Evolutionary conservation across 139 green algal genomes (phyloP).

Genomic region (Choricystis sp.): DNA sequence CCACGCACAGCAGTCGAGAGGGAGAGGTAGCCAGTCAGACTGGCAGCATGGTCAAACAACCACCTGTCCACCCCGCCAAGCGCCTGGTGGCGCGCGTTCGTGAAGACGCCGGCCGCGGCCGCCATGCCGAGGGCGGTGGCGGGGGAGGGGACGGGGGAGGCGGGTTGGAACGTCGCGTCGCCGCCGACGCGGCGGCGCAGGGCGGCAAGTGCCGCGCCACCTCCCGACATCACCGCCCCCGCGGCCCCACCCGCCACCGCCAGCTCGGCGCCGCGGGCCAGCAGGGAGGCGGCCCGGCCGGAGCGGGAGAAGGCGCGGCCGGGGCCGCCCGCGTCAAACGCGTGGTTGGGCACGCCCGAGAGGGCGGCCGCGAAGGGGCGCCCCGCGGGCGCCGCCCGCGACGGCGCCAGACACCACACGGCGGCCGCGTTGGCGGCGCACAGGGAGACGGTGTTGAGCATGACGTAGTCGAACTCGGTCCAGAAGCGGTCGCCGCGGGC

Average conservation of each 20-base stretch:
- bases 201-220: constrained; percentile 16
- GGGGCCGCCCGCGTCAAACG: constrained; percentile 67
- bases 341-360: constrained; percentile 52
- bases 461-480: constrained; percentile 75
- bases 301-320: constrained; percentile 53
- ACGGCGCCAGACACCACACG: constrained; percentile 77
- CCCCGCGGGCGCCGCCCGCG: constrained; percentile 33
- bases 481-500: constrained; percentile 43
- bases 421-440: constrained; percentile 56
- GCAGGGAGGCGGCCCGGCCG: constrained; percentile 45
- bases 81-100: constrained; percentile 83
- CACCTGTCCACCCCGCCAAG: constrained; percentile 77
- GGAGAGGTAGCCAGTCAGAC: constrained; percentile 57
- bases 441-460: constrained; percentile 70
- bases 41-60: constrained; percentile 61
- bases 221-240: constrained; percentile 3
- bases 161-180: constrained; percentile 57
- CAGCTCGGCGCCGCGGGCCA: constrained; percentile 72
- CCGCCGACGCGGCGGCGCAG: constrained; percentile 12
- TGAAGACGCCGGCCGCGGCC: constrained; percentile 58
- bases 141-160: constrained; percentile 47
- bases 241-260: constrained; percentile 34
- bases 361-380: constrained; percentile 67
- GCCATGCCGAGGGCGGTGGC: constrained; percentile 50
- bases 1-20: constrained; percentile 12